These are phyloP conservation scores for Hypomontagnella monticulosa DNA, from an alignment of 495 filamentous ascomycete genomes.

Conservation along the genomic window DNA sequence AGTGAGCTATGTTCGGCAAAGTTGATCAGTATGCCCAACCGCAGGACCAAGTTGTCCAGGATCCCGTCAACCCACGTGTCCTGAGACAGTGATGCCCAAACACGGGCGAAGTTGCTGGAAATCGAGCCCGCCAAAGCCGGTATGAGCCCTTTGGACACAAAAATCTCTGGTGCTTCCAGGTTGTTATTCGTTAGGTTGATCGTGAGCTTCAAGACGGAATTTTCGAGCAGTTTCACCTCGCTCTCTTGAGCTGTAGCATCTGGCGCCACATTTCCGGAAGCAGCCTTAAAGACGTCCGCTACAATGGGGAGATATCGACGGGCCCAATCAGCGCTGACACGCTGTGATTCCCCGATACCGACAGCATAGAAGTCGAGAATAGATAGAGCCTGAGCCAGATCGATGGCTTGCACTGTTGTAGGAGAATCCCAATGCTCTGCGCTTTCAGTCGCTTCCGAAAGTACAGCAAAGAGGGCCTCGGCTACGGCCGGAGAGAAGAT, in stretches of 20 bases:
- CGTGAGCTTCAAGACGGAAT: constrained; percentile 70
- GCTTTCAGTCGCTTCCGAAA: constrained; percentile 50
- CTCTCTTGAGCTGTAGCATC: constrained; percentile 42
- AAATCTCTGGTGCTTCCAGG: constrained; percentile 68
- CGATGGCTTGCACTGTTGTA: constrained; percentile 44
- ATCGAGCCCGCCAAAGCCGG: constrained; percentile 60
- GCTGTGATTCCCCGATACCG: constrained; percentile 49
- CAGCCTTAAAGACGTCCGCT: constrained; percentile 49
- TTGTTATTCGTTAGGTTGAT: constrained; percentile 92
- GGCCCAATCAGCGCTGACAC: constrained; percentile 48
- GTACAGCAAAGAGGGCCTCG: constrained; percentile 60
- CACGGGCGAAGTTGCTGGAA: constrained; percentile 50
- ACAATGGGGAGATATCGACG: constrained; percentile 52
- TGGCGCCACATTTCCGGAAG: constrained; percentile 20
- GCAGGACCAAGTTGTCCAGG: constrained; percentile 78
- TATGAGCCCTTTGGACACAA: constrained; percentile 68
- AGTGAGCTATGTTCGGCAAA: constrained; percentile 73
- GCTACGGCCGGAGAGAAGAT: constrained; percentile 63
- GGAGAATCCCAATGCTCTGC: constrained; percentile 48
- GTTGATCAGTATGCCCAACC: constrained; percentile 88
- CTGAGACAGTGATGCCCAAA: constrained; percentile 54
- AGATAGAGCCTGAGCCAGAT: constrained; percentile 52
- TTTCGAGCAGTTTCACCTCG: constrained; percentile 49
- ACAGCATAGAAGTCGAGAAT: constrained; percentile 57
- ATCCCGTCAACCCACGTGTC: constrained; percentile 51